These are phyloP conservation scores for Vachellia pachyceras DNA, from an alignment of 306 rosid species.

Conservation along the genomic window DNA sequence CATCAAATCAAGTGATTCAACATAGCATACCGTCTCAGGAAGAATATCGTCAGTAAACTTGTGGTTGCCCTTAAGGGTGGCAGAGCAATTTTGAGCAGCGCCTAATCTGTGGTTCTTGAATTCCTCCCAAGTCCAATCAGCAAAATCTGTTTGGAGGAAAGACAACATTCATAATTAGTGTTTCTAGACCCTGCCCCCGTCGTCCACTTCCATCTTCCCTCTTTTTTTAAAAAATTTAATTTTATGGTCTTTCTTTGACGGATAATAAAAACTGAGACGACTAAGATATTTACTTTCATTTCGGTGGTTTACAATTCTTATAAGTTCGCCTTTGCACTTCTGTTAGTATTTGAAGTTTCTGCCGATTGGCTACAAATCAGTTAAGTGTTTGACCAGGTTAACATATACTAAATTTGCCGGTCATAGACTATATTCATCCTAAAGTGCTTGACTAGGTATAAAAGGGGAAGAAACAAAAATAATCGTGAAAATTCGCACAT, in stretches of 20 bases:
- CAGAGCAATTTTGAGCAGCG: constrained; percentile 97
- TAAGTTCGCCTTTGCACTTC: neutral
- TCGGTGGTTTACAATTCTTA: neutral
- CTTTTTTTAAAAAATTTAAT: no score
- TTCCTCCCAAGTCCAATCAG: constrained; percentile 98
- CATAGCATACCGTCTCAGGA: constrained; percentile 59
- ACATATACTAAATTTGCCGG: no score
- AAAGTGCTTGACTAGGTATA: neutral
- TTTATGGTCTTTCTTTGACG: no score
- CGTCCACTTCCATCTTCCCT: neutral
- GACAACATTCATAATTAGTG: neutral
- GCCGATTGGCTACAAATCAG: neutral
- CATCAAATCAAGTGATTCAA: neutral
- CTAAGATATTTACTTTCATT: neutral
- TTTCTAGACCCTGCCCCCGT: neutral
- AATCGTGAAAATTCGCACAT: constrained; percentile 8
- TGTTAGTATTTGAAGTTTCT: neutral
- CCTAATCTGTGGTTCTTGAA: constrained; percentile 72
- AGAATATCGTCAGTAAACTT: constrained; percentile 58
- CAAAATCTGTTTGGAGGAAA: constrained; percentile 55
- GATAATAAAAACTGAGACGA: neutral
- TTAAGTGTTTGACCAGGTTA: neutral
- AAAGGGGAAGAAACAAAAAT: neutral
- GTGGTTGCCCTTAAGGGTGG: constrained; percentile 79
- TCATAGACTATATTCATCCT: neutral